Evolutionary conservation across 2,329 filamentous ascomycete genomes (phyloP).

Genomic region (Xylariaceae sp.): DNA sequence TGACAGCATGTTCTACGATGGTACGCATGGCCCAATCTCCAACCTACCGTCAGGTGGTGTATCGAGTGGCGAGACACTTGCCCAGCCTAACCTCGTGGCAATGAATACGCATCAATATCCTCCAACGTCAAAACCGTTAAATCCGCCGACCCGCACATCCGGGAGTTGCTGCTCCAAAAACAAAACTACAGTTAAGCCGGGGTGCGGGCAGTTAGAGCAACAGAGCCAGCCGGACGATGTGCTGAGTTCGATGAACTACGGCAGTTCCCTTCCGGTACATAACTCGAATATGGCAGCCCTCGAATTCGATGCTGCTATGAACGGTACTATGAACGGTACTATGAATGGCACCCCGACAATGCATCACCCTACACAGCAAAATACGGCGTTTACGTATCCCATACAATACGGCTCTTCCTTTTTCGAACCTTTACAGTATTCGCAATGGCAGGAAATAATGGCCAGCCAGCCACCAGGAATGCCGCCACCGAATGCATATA

Average conservation of each 20-base stretch:
- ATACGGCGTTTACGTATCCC: conserved; percentile 14
- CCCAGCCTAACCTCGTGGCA: conserved; percentile 20
- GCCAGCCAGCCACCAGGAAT: conserved; percentile 14
- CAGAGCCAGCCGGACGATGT: conserved; percentile 14
- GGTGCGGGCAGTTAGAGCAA: conserved; percentile 11
- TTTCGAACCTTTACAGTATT: conserved; percentile 23
- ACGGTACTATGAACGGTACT: conserved; percentile 2
- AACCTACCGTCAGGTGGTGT: conserved; percentile 10
- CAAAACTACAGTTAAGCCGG: neutral
- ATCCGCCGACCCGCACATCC: conserved; percentile 16
- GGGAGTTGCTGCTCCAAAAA: conserved; percentile 23
- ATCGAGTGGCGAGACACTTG: conserved; percentile 19
- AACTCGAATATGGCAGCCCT: conserved; percentile 15
- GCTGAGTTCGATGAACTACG: conserved; percentile 19
- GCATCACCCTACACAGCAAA: conserved; percentile 18
- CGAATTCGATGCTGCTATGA: conserved; percentile 7
- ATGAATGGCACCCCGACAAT: conserved; percentile 8
- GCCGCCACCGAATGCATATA: conserved; percentile 9
- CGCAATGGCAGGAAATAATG: conserved; percentile 26
- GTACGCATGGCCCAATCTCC: conserved; percentile 9
- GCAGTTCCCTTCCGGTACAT: conserved; percentile 11
- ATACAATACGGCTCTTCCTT: conserved; percentile 15
- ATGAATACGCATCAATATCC: conserved; percentile 21
- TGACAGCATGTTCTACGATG: conserved; percentile 8
- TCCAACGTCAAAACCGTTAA: conserved; percentile 15